phyloP scores from a whole-genome alignment of 108 stramenopile species.

The Bacterosira constricta region DNA sequence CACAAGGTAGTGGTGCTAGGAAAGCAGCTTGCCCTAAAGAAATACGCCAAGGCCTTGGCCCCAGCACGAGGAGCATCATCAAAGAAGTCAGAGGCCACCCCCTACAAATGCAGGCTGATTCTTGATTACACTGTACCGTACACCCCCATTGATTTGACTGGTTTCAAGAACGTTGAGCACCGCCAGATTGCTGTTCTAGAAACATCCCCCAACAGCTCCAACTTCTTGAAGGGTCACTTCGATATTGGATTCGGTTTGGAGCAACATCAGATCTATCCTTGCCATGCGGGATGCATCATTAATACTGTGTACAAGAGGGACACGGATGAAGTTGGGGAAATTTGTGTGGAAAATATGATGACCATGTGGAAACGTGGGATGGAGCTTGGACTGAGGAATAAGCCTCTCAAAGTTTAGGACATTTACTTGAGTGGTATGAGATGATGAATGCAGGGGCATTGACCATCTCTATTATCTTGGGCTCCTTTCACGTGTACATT shows the following conservation, averaged over 20 bases:
- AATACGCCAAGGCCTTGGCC: slow-evolving; percentile 61
- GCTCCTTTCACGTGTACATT: too few species aligned
- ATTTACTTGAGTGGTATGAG: too few species aligned
- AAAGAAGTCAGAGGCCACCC: slow-evolving; percentile 44
- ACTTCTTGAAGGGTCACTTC: slow-evolving; percentile 68
- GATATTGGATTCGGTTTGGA: slow-evolving; percentile 69
- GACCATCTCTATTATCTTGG: too few species aligned
- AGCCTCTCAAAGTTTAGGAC: slow-evolving; percentile 40
- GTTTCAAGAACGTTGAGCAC: slow-evolving; percentile 54
- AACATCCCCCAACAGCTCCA: slow-evolving; percentile 44
- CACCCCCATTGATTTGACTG: slow-evolving; percentile 53
- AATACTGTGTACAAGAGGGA: slow-evolving; percentile 65
- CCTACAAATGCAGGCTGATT: slow-evolving; percentile 57
- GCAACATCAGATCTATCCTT: slow-evolving; percentile 73
- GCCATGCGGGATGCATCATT: slow-evolving; percentile 73
- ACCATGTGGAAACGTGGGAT: slow-evolving; percentile 48
- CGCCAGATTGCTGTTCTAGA: slow-evolving; percentile 65
- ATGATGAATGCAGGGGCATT: too few species aligned
- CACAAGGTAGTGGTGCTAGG: slow-evolving; percentile 69
- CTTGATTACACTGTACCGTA: slow-evolving; percentile 77
- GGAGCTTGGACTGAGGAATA: slow-evolving; percentile 48
- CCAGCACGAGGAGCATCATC: slow-evolving; percentile 35
- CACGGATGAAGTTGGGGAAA: slow-evolving; percentile 70
- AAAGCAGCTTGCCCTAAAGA: slow-evolving; percentile 56
- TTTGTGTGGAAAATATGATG: slow-evolving; percentile 56